Percentiles rank a stretch among this genome's conserved stretches.
phyloP scores from a whole-genome alignment of 2,329 filamentous ascomycete genomes.

The Talaromyces atroroseus region DNA sequence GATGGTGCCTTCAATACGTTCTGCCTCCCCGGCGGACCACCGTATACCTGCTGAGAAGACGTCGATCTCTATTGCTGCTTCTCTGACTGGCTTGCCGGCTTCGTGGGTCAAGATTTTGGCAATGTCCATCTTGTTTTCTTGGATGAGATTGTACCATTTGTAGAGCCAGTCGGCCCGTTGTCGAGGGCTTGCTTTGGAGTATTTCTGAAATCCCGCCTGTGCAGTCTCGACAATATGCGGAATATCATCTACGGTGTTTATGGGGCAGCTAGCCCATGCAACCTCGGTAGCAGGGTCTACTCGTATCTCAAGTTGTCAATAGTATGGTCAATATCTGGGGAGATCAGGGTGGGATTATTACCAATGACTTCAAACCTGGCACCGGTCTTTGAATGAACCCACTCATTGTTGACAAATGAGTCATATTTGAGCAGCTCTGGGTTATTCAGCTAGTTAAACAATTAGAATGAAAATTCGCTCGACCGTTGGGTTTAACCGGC shows the following conservation, averaged over 20 bases:
- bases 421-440: constrained; percentile 45
- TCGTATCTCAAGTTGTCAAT: background rate
- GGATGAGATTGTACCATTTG: constrained; percentile 75
- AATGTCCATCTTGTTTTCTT: constrained; percentile 73
- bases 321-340: background rate
- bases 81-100: constrained; percentile 77
- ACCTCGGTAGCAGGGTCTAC: constrained; percentile 15
- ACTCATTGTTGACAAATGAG: constrained; percentile 48
- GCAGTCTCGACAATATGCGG: constrained; percentile 13
- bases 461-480: background rate
- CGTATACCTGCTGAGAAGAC: constrained; percentile 73
- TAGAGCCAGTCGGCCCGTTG: constrained; percentile 68
- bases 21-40: constrained; percentile 78
- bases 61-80: constrained; percentile 65
- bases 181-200: constrained; percentile 66
- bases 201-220: constrained; percentile 44
- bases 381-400: constrained; percentile 42
- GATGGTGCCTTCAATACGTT: constrained; percentile 66
- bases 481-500: background rate
- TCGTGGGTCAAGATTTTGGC: constrained; percentile 82
- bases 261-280: constrained; percentile 15
- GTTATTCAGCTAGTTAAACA: constrained; percentile 38
- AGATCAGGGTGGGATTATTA: constrained; percentile 16
- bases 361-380: constrained; percentile 48
- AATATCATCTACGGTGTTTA: constrained; percentile 13